phyloP scores from a whole-genome alignment of 164 flowering plant genomes.

The Vitis rotundifolia region DNA sequence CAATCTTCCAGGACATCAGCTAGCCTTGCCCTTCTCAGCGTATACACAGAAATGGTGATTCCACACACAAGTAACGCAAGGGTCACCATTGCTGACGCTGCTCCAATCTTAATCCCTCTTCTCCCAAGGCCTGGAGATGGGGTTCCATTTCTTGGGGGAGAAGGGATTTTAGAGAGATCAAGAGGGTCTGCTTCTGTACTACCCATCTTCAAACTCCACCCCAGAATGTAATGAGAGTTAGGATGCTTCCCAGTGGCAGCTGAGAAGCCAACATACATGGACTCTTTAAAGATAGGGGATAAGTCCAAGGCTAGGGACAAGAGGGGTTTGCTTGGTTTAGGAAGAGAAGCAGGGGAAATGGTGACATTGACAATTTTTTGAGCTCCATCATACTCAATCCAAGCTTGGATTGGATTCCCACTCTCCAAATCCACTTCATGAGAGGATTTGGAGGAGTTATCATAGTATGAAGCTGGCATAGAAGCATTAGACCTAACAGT shows the following conservation, averaged over 20 bases:
- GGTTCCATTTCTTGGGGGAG: no score
- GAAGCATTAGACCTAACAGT: neutral
- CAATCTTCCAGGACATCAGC: no score
- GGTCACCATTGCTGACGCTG: no score
- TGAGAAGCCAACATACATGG: constrained; percentile 36
- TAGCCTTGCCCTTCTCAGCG: no score
- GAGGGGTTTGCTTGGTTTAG: constrained; percentile 18
- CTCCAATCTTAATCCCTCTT: no score
- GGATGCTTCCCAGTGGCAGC: constrained; percentile 14
- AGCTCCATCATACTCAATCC: constrained; percentile 27
- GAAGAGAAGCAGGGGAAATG: neutral
- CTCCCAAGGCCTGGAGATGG: no score
- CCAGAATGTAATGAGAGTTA: no score
- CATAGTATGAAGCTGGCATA: neutral
- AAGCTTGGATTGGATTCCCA: constrained; percentile 9
- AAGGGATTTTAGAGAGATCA: no score
- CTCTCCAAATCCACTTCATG: neutral
- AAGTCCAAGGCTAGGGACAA: constrained; percentile 18
- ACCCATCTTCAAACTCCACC: no score
- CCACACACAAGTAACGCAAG: no score
- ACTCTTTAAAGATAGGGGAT: constrained; percentile 11
- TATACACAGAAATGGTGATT: no score
- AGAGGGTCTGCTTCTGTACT: no score
- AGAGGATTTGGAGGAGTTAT: neutral
- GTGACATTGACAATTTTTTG: constrained; percentile 20